Base-by-base conservation (phyloP, 83 land plant genomes). In the Picea mariana region DNA sequence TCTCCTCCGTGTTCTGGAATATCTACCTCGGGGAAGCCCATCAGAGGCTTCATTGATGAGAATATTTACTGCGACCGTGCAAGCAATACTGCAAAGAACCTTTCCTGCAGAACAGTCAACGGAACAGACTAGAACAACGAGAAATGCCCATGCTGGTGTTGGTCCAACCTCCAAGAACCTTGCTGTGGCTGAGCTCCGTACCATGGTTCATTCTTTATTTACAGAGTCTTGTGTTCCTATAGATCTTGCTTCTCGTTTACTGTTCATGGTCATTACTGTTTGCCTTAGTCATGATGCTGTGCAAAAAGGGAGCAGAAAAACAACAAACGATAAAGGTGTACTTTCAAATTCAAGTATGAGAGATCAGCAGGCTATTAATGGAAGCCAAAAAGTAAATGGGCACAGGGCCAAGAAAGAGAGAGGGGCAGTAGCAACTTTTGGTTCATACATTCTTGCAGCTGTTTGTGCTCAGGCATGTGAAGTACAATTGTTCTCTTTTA, bases 401-500 rank as follows among this genome's bases (percentile, higher is more conserved):
- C n/a, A n/a, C n/a, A n/a, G n/a, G n/a, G n/a, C n/a, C 1, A 79
- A 65, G 24, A 94, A 88, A 78, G 91, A 85, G 73, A 91, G 94
- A 77, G 98, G 98, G 49, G 96, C 98, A 76, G 94, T 93, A 2
- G 91, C 98, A 67, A 90, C 95, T 31, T 94, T 96, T 86, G 95
- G 95, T 87, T 94, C 98, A 40, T 96, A 92, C 90, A 91, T 94
- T 78, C 69, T 96, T 60, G 98, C 94, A 83, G 98, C 97, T 76
- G 92, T 96, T 38, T 96, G 98, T 89, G 98, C 98, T 73, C 80
- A 94, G 84, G 91, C 98, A 52, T 96, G 95, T 87, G 98, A 96
- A 84, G 92, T 96, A n/a, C 97, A 96, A 88, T 86, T 96, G 55
- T 84, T 92, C 69, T 87, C 98, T 58, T 84, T 92, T 69, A 82